Evolutionary conservation across 1,284 basidiomycete species (phyloP), one percentile per base, ranked within the genome.

Genomic region (Cerioporus squamosus): DNA sequence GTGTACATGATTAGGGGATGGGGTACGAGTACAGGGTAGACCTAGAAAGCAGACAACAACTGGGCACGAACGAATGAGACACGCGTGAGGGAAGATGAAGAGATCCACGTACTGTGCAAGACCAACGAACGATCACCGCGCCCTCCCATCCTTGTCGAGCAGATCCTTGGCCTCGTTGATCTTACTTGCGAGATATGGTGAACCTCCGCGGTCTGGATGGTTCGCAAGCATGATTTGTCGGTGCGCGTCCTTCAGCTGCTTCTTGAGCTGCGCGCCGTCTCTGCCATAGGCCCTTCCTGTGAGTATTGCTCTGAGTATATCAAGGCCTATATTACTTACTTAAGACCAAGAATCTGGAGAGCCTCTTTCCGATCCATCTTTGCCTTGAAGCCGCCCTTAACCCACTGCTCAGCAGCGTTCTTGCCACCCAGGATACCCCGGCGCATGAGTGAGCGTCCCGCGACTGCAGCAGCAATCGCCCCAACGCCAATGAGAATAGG

Each of bases 301-400:
- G 3, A 36, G 33, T 15, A 36, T 12, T 7, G 14, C 33, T 36
- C 9, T 36, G 33, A 4, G 33, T 15, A 36, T 36, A 7, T 10
- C 9, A 36, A 15, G 14, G 9, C 14, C 12, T 10, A 10, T 3
- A 12, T 3, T 36, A 36, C 91, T 66, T 63, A 95, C 94, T 90
- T 95, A 53, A 98, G 79, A n/a, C 96, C 96, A 26, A 98, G 82
- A 66, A 99, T 90, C 63, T 88, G 86, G 55, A 95, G 85, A 2
- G 97, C 97, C 77, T 98, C 97, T 64, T 88, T 91, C 71, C 92
- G 84, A 73, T 98, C 96, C 95, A 98, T 98, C 81, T 95, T 97
- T 15, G 84, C 79, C 73, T 90, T 92, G 85, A 99, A 99, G 1
- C 96, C 97, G 59, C 97, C 97, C 76, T 91, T 94, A 47, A 84